These are phyloP conservation scores for Paraphoma chrysanthemicola DNA, from an alignment of 2,329 filamentous ascomycete species.

Conservation along the genomic window DNA sequence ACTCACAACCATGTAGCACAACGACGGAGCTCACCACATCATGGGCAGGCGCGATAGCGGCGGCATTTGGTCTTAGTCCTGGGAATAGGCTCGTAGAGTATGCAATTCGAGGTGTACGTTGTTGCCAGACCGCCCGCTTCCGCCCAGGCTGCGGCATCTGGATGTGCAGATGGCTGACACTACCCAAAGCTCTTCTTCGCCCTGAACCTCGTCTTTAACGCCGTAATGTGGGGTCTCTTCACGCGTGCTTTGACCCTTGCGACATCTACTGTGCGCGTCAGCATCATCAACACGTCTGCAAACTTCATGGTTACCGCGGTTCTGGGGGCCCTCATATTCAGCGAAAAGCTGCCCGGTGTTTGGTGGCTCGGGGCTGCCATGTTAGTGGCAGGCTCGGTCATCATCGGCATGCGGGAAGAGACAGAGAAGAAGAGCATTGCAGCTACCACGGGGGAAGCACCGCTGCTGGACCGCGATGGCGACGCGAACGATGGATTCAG, in stretches of 20 bases:
- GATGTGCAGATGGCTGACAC: slow-evolving; percentile 5
- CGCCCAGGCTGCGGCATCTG: not conserved
- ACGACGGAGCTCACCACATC: slow-evolving; percentile 66
- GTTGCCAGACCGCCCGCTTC: not conserved
- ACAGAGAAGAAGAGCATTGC: slow-evolving; percentile 40
- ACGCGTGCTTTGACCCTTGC: slow-evolving; percentile 78
- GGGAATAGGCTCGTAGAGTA: slow-evolving; percentile 58
- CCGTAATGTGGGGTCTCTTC: slow-evolving; percentile 85
- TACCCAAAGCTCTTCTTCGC: slow-evolving; percentile 71
- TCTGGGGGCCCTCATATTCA: slow-evolving; percentile 73
- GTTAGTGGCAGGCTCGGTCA: slow-evolving; percentile 77
- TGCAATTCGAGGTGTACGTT: slow-evolving; percentile 59
- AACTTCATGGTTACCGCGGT: slow-evolving; percentile 83
- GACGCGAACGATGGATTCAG: slow-evolving; percentile 36
- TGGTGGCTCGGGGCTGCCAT: slow-evolving; percentile 80
- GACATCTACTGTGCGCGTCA: slow-evolving; percentile 78
- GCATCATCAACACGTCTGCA: slow-evolving; percentile 80
- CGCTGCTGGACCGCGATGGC: slow-evolving; percentile 23
- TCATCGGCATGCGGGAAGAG: slow-evolving; percentile 75
- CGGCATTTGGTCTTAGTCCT: slow-evolving; percentile 54
- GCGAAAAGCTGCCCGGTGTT: slow-evolving; percentile 72
- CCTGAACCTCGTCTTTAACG: slow-evolving; percentile 77
- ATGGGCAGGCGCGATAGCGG: slow-evolving; percentile 58
- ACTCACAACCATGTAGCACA: slow-evolving; percentile 53
- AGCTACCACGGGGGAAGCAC: slow-evolving; percentile 30